Conservation (phyloP, 176 grass and related monocot species). For the Eremochloa ophiuroides region DNA sequence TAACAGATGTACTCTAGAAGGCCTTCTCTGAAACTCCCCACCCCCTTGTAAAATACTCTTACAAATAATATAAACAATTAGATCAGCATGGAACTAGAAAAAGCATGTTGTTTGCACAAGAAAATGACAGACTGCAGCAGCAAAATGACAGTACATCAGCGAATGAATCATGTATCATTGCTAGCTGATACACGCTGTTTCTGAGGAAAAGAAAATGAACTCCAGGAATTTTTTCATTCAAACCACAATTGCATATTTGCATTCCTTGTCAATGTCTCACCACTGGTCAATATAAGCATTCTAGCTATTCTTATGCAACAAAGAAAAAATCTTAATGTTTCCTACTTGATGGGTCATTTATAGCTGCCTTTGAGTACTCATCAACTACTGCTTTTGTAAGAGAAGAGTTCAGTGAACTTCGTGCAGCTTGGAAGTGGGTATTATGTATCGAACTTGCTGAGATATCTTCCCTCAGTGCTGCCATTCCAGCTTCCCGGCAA, state of each 20-base stretch:
- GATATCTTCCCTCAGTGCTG: constrained; percentile 63
- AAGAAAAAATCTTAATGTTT: constrained; percentile 22
- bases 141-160: neutral
- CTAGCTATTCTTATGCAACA: neutral
- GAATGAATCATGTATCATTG: neutral
- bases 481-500: constrained; percentile 77
- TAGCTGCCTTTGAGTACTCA: constrained; percentile 42
- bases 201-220: neutral
- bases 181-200: neutral
- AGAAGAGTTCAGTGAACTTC: constrained; percentile 51
- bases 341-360: constrained; percentile 26
- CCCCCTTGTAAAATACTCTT: neutral
- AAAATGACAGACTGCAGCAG: neutral
- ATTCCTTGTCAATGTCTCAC: neutral
- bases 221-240: neutral
- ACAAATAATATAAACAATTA: neutral
- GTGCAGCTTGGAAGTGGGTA: constrained; percentile 54
- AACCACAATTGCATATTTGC: neutral
- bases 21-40: neutral
- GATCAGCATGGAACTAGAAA: neutral
- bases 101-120: no score
- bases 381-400: constrained; percentile 67
- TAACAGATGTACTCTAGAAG: constrained; percentile 1
- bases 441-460: constrained; percentile 27
- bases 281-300: neutral